Evolutionary conservation across 2,329 filamentous ascomycete genomes (phyloP).

Genomic region (Penicillium freii): DNA sequence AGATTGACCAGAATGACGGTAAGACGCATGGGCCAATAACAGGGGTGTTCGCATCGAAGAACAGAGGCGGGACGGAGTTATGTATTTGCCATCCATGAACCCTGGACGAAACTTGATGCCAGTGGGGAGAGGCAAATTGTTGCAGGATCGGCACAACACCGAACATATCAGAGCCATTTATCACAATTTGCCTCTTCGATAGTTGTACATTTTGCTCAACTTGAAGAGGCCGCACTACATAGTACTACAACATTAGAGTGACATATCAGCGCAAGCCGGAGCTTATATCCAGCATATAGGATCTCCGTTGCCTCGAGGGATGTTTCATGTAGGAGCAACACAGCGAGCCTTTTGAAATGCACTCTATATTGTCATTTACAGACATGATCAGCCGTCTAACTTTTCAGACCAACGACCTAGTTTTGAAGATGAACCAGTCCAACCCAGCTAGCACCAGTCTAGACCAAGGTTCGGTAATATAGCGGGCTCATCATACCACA

Average conservation of each 20-base stretch:
- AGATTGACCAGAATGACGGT: neutral
- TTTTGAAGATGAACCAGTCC: neutral
- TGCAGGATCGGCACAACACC: neutral
- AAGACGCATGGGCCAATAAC: neutral
- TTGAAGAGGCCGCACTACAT: neutral
- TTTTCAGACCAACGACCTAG: neutral
- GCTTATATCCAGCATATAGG: neutral
- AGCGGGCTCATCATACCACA: neutral
- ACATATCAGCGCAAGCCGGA: neutral
- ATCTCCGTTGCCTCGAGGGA: neutral
- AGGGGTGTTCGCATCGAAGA: neutral
- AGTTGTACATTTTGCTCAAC: neutral
- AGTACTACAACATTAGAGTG: neutral
- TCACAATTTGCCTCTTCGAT: neutral
- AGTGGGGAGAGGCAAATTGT: neutral
- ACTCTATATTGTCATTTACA: neutral
- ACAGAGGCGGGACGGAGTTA: neutral
- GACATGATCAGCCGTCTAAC: neutral
- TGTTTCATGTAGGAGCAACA: neutral
- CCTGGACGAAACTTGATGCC: neutral
- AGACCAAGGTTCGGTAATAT: neutral
- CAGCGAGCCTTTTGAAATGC: neutral
- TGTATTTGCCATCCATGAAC: slow-evolving; percentile 2
- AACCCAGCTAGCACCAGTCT: neutral
- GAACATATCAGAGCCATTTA: neutral